A percentile compares a stretch with the other conserved stretches of the same genome.
Evolutionary conservation across 202 grass and related monocot genomes (phyloP).

Genomic region (Panicum hallii): DNA sequence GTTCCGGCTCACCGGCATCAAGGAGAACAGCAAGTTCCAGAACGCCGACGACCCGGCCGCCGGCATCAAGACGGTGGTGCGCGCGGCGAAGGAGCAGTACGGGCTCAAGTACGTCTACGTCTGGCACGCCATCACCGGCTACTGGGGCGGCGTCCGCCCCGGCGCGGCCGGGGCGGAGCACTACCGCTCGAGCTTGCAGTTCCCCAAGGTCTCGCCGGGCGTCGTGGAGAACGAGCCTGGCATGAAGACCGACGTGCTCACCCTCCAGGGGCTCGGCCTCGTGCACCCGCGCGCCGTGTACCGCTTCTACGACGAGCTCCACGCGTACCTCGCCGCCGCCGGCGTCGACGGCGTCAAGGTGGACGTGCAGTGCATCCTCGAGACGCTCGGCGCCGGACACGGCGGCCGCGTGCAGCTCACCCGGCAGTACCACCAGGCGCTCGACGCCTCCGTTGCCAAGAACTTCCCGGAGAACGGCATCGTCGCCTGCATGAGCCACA

Average conservation of each 20-base stretch:
- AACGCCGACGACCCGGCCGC: constrained; percentile 51
- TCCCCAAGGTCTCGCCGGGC: constrained; percentile 75
- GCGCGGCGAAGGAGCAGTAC: constrained; percentile 69
- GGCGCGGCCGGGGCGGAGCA: constrained; percentile 61
- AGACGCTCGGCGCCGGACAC: constrained; percentile 79
- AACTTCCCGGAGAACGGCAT: constrained; percentile 91
- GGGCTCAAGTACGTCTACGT: constrained; percentile 93
- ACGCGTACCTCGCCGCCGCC: constrained; percentile 74
- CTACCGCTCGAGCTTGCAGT: constrained; percentile 76
- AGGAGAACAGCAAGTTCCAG: constrained; percentile 91
- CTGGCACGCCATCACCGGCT: constrained; percentile 95
- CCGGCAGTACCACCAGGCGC: constrained; percentile 70
- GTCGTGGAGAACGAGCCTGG: constrained; percentile 75
- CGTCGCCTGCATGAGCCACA: constrained; percentile 97
- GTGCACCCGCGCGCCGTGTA: constrained; percentile 82
- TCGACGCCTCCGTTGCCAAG: constrained; percentile 84
- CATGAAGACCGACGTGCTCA: constrained; percentile 83
- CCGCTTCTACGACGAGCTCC: constrained; percentile 95
- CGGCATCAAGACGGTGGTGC: constrained; percentile 74
- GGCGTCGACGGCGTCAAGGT: constrained; percentile 95
- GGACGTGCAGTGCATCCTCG: constrained; percentile 83
- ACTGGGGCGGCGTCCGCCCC: constrained; percentile 87
- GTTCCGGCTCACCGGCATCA: constrained; percentile 77
- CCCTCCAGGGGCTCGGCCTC: constrained; percentile 80
- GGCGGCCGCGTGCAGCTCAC: constrained; percentile 83